A percentile compares a stretch with the other conserved stretches of the same genome.
phyloP scores from a whole-genome alignment of 345 rosid species.

The Anacardium occidentale region DNA sequence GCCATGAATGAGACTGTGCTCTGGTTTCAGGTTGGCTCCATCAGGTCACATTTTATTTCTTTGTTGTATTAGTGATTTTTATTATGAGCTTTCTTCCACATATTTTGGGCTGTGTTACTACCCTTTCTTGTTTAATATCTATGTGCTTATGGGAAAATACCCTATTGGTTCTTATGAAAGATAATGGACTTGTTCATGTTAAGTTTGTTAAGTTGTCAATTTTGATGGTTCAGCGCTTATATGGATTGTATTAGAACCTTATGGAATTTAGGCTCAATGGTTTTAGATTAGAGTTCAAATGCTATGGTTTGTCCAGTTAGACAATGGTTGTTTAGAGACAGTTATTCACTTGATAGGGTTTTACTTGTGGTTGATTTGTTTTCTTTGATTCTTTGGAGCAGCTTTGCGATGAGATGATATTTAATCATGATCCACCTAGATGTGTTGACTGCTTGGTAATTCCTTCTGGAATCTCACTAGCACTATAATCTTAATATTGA shows the following conservation, averaged over 20 bases:
- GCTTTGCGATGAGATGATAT: slow-evolving; percentile 82
- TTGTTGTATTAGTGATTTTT: slow-evolving; percentile 26
- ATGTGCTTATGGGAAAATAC: neutral
- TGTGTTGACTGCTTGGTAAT: slow-evolving; percentile 79
- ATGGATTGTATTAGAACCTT: neutral
- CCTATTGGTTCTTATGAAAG: neutral
- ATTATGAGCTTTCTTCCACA: neutral
- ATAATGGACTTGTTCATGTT: neutral
- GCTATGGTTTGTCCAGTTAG: neutral
- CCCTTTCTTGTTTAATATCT: neutral
- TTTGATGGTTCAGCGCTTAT: too few species aligned
- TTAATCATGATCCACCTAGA: slow-evolving; percentile 89
- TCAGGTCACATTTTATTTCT: slow-evolving; percentile 76
- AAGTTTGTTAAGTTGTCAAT: neutral
- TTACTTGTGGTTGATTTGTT: slow-evolving; percentile 26
- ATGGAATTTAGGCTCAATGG: neutral
- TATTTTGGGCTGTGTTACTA: neutral
- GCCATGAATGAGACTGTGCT: slow-evolving; percentile 57
- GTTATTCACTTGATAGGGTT: neutral
- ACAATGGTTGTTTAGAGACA: neutral
- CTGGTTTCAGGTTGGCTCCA: slow-evolving; percentile 99
- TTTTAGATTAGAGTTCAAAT: neutral
- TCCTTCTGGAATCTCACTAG: slow-evolving; percentile 21
- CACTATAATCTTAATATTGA: neutral
- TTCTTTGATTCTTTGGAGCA: slow-evolving; percentile 47